These are phyloP conservation scores for Syzygium jambos DNA, from an alignment of 345 rosid species.

Conservation along the genomic window DNA sequence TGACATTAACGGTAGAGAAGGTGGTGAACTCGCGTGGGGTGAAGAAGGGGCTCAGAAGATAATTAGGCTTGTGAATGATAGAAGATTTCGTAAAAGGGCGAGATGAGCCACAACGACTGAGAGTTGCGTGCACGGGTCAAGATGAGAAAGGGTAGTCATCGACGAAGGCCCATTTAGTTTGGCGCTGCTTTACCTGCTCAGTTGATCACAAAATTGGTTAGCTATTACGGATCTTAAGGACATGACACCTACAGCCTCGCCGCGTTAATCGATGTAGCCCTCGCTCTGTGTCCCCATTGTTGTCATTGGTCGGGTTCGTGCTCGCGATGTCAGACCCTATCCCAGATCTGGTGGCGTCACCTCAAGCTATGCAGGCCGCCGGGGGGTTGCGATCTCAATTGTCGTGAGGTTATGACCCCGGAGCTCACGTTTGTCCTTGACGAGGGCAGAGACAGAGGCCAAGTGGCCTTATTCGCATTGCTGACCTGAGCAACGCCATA, in stretches of 20 bases:
- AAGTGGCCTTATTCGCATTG: accelerated
- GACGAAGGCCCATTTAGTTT: not conserved
- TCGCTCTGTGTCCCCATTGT: not conserved
- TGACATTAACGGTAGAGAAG: not conserved
- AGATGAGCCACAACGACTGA: not conserved
- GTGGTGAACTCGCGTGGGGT: not conserved
- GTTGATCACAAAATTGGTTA: not conserved
- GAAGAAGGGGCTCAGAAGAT: not conserved
- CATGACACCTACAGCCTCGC: not conserved
- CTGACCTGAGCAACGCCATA: accelerated
- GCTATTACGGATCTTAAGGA: not conserved
- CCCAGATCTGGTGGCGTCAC: not conserved
- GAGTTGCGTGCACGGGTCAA: not conserved
- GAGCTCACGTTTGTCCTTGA: not conserved
- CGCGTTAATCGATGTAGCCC: no score
- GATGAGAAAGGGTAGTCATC: not conserved
- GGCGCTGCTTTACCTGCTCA: not conserved
- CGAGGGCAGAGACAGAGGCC: not conserved
- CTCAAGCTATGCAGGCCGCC: not conserved
- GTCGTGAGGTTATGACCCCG: not conserved
- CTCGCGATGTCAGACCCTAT: not conserved
- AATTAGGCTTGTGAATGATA: not conserved
- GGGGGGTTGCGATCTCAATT: not conserved
- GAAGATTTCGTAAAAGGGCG: not conserved
- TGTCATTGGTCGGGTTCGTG: accelerated